Base-by-base conservation (phyloP, 2,329 filamentous ascomycete species). In the Xylaria hypoxylon region DNA sequence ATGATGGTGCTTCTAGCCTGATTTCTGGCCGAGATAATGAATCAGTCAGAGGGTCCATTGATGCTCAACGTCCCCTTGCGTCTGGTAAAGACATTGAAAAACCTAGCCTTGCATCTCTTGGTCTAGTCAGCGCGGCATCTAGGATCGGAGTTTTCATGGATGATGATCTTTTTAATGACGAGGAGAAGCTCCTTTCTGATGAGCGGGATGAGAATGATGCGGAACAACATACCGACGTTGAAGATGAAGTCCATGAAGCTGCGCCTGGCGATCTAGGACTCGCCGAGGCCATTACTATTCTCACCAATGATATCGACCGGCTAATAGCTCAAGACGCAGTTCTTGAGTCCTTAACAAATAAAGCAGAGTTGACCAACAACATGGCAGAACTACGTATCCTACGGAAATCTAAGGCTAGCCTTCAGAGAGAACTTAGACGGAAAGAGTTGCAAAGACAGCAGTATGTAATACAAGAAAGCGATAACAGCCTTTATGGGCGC, bases 401-500 rank as follows among this genome's bases (percentile, higher is more conserved):
- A 57, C 89, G 91, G 61, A 99, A 99, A 78, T 97, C 94, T 0
- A 97, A 96, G 78, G 90, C 94, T 35, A 99, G 96, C 78, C 82
- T 99, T 64, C 92, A 97, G 75, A 87, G 96, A 71, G 96, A 99
- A 78, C 94, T 98, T 61, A 88, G 93, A 63, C 89, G 94, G 38
- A 99, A 98, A 77, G 95, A 98, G 79, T 87, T 99, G 75, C 96
- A 99, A 77, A 88, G 94, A 59, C 96, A 97, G 78, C 96, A 99
- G 77, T 99, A 99, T 73, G 93, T 97, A 51, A 89, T 98, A 7
- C 96, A 99, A 79, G 96, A 99, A 79, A 97, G 94, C 76, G 96
- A 99, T 77, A 99, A 97, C 78, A 97, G 94, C 78, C 84, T 99
- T 26, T 98, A 97, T 75, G 96, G 96, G 2, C 92, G 95, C 19